Evolutionary conservation across 2,329 filamentous ascomycete genomes (phyloP).

Genomic region (Colletotrichum incanum): DNA sequence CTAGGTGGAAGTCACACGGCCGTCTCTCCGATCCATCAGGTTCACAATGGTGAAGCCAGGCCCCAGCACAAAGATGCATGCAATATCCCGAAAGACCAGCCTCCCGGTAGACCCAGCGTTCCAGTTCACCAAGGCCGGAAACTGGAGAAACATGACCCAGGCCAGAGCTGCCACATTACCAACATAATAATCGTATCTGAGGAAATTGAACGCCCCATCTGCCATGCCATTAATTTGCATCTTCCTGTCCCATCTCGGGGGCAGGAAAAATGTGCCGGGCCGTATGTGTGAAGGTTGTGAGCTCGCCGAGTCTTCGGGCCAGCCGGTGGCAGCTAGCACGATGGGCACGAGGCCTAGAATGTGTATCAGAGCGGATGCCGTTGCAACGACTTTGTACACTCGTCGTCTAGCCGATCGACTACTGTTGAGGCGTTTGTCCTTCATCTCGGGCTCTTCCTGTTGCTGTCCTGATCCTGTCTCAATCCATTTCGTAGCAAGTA

Average conservation of each 20-base stretch:
- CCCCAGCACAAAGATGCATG: conserved; percentile 1
- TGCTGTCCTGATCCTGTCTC: not conserved
- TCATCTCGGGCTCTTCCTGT: not conserved
- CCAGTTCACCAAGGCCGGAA: not conserved
- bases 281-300: not conserved
- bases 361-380: conserved; percentile 2
- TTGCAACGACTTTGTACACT: not conserved
- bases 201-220: conserved; percentile 15
- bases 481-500: not conserved
- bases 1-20: not conserved
- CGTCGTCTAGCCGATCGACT: not conserved
- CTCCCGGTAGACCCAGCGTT: not conserved
- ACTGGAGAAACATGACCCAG: not conserved
- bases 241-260: conserved; percentile 2
- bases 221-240: not conserved
- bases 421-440: not conserved
- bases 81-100: not conserved
- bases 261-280: conserved; percentile 1
- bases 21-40: conserved; percentile 13
- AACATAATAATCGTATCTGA: conserved; percentile 9
- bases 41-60: conserved; percentile 7
- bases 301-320: not conserved
- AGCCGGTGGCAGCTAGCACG: not conserved
- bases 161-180: conserved; percentile 1
- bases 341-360: conserved; percentile 4